Conservation (phyloP, 345 rosid genomes). For the Erysimum cheiranthoides region DNA sequence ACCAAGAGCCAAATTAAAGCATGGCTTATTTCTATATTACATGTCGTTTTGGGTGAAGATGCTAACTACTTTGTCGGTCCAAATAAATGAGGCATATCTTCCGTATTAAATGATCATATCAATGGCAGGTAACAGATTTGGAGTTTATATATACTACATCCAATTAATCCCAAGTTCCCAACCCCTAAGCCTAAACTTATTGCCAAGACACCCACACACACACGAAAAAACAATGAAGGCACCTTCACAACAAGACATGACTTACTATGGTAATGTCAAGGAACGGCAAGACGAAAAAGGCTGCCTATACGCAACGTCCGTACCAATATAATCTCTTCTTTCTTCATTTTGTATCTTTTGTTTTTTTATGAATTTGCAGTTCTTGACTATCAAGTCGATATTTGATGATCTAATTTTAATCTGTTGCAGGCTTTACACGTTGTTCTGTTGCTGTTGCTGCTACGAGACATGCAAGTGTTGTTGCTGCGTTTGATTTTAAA, state of each 20-base stretch:
- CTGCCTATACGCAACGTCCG: conserved; percentile 41
- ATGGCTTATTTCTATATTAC: background rate
- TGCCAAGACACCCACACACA: background rate
- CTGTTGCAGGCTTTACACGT: conserved; percentile 26
- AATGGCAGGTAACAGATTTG: conserved; percentile 36
- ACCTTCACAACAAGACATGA: conserved; percentile 46
- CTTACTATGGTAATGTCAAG: conserved; percentile 30
- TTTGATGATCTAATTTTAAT: conserved; percentile 1
- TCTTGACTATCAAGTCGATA: background rate
- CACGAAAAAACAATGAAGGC: conserved; percentile 30
- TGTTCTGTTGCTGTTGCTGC: conserved; percentile 46
- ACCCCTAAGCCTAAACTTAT: conserved; percentile 17
- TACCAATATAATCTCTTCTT: conserved; percentile 3
- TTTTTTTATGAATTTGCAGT: background rate
- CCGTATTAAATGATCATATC: conserved; percentile 40
- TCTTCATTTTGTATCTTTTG: background rate
- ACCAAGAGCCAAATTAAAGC: background rate
- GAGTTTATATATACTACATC: background rate
- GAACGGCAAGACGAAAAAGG: conserved; percentile 34
- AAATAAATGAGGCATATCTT: conserved; percentile 37
- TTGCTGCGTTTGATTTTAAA: conserved; percentile 40
- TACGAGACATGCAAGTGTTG: conserved; percentile 33
- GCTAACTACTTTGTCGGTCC: conserved; percentile 45
- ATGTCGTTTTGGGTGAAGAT: conserved; percentile 21
- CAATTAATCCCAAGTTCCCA: background rate